A percentile compares a stretch with the other conserved stretches of the same genome.
Conservation (phyloP, 108 stramenopile genomes). For the Fistulifera pelliculosa region DNA sequence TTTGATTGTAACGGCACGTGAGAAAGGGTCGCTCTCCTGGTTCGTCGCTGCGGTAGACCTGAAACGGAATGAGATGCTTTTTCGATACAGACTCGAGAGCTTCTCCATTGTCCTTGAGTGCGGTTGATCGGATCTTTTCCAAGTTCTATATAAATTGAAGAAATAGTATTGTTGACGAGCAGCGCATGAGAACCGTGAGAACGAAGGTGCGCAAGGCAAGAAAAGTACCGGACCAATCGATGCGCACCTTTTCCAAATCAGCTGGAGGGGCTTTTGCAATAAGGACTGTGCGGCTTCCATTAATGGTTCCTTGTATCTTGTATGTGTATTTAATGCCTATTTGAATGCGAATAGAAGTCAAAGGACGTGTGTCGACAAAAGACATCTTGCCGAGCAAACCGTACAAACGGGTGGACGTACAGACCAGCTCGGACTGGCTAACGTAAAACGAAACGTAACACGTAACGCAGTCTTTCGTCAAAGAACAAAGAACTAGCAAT, state of each 20-base stretch:
- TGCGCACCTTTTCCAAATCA: constrained; percentile 26
- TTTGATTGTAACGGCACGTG: constrained; percentile 31
- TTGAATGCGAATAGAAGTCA: no score
- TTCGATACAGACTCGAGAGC: neutral
- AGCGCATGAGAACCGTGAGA: neutral
- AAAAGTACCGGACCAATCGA: neutral
- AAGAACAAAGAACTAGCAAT: no score
- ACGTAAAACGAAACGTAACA: no score
- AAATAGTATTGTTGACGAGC: neutral
- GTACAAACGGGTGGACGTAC: no score
- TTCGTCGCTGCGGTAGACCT: neutral
- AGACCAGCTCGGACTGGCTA: no score
- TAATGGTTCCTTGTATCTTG: no score
- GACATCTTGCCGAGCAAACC: no score
- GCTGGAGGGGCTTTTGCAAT: constrained; percentile 22
- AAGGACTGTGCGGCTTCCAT: constrained; percentile 1
- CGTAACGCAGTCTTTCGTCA: no score
- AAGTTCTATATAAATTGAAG: neutral
- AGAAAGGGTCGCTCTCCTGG: constrained; percentile 33
- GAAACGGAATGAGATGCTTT: neutral
- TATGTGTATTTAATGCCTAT: no score
- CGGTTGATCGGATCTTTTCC: neutral
- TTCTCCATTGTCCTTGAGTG: neutral
- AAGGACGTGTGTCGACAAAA: no score
- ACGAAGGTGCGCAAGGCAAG: constrained; percentile 1